Evolutionary conservation across 306 rosid genomes (phyloP), one percentile per base, ranked within the genome.

Genomic region (Coriaria nepalensis): DNA sequence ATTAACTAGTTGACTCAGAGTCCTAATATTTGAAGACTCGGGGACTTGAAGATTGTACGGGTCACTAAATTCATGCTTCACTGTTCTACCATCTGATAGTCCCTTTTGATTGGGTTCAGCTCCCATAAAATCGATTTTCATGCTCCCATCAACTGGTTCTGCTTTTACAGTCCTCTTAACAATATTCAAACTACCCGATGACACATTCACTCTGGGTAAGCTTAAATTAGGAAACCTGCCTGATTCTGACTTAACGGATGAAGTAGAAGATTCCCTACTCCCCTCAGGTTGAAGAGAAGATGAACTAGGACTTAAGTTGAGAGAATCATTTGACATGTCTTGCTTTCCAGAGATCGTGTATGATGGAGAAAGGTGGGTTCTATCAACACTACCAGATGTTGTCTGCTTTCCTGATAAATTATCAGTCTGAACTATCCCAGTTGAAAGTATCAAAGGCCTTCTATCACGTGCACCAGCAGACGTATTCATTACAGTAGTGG

Each of bases 141-240:
- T 40, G 54, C 73, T 67, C 62, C 67, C 95, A 45, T 77, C 87
- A 44, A 61, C 50, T 37, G 94, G 95, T 52, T 90, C 97, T 35
- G 84, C 43, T 64, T 90, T 90, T 9, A 90, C 82, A 11, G 43
- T 51, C 61, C 68, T 77, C 53, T 67, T 63, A 65, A 55, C 67
- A 33, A 65, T 57, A 51, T 53, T 63, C 29, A 47, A 49, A 67
- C 50, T 76, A 54, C 50, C 64, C 20, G 50, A 40, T 29, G 61
- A 51, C 47, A 58, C 48, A 33, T 11, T 56, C 57, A 47, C 48
- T 44, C 61, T 65, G 2, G 66, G 43, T 48, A 64, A 55, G 51
- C 43, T 66, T 35, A 14, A 32, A 61, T 37, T 13, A 36, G 78
- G 45, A 51, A 52, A 50, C 73, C 49, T 50, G 8, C 56, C 57